Percentiles rank a stretch among this genome's conserved stretches.
Conservation (phyloP, 805 yeast species). For the Pichia eremophila region DNA sequence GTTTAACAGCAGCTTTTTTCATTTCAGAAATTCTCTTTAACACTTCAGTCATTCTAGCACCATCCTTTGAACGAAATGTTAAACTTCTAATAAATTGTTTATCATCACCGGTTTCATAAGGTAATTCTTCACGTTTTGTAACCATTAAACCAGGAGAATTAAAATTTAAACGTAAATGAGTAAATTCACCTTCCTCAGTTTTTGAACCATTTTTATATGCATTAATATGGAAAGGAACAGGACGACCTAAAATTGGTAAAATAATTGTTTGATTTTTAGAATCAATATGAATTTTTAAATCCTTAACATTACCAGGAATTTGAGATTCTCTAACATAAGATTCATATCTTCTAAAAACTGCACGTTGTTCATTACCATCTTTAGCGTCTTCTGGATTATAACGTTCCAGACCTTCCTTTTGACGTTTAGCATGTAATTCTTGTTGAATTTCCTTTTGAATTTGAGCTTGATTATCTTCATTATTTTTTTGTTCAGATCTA, state of each 20-base stretch:
- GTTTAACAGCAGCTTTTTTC: conserved; percentile 83
- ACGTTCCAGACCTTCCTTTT: conserved; percentile 76
- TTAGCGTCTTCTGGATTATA: conserved; percentile 73
- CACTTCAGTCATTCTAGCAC: conserved; percentile 83
- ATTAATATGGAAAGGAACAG: conserved; percentile 95
- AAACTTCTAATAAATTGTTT: conserved; percentile 81
- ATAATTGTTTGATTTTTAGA: conserved; percentile 80
- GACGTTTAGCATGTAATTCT: conserved; percentile 75
- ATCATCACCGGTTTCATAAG: conserved; percentile 82
- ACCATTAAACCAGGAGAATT: conserved; percentile 67
- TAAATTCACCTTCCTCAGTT: conserved; percentile 92
- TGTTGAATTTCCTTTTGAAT: conserved; percentile 76
- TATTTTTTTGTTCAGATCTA: conserved; percentile 63
- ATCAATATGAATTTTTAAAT: conserved; percentile 81
- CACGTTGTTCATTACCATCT: conserved; percentile 49
- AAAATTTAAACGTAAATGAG: conserved; percentile 83
- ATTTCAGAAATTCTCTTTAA: conserved; percentile 84
- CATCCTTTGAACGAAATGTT: conserved; percentile 82
- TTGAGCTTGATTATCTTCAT: conserved; percentile 72
- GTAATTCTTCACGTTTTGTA: conserved; percentile 67
- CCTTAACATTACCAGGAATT: conserved; percentile 75
- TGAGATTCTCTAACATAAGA: conserved; percentile 91
- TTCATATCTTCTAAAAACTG: conserved; percentile 85
- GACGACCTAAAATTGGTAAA: conserved; percentile 88
- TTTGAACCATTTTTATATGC: conserved; percentile 90